A percentile compares a stretch with the other conserved stretches of the same genome.
These are phyloP conservation scores for Fomitopsis pulvina DNA, from an alignment of 768 basidiomycete genomes.

Conservation along the genomic window DNA sequence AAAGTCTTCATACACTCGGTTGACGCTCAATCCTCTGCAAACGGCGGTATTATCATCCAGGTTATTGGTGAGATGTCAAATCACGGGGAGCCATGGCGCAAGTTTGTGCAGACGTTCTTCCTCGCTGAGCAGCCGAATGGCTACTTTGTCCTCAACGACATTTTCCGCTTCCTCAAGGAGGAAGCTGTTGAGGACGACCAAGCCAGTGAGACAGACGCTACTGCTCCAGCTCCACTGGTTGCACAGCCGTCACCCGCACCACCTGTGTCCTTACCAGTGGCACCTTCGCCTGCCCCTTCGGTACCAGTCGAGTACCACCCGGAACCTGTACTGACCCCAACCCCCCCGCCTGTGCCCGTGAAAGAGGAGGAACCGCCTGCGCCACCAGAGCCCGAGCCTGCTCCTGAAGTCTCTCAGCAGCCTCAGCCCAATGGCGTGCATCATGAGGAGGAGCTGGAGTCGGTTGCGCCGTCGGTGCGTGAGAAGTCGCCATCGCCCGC, in stretches of 20 bases:
- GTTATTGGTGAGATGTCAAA: constrained; percentile 99
- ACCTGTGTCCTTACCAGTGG: constrained; percentile 29
- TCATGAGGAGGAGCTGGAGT: constrained; percentile 25
- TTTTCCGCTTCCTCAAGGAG: constrained; percentile 99
- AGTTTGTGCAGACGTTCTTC: constrained; percentile 99
- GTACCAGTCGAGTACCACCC: constrained; percentile 27
- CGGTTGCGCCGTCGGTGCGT: constrained; percentile 23
- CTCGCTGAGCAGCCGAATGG: constrained; percentile 98
- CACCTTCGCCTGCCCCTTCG: constrained; percentile 26
- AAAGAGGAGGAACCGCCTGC: too few species aligned
- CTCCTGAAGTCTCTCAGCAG: constrained; percentile 30
- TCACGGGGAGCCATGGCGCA: constrained; percentile 85
- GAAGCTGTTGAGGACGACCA: constrained; percentile 80
- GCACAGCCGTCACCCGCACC: constrained; percentile 20
- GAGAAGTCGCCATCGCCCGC: constrained; percentile 26
- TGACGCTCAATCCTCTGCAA: constrained; percentile 92
- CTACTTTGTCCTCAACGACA: constrained; percentile 99
- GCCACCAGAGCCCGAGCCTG: constrained; percentile 27
- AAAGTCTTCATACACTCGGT: constrained; percentile 99
- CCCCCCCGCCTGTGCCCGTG: constrained; percentile 29
- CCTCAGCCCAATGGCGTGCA: constrained; percentile 35
- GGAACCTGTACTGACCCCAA: constrained; percentile 29
- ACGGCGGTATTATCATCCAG: constrained; percentile 96
- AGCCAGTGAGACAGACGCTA: constrained; percentile 46
- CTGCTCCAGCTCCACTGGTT: constrained; percentile 16